Percentiles rank a stretch among this genome's conserved stretches.
Conservation (phyloP, 2,329 filamentous ascomycete genomes). For the Chrysoporthe cubensis region DNA sequence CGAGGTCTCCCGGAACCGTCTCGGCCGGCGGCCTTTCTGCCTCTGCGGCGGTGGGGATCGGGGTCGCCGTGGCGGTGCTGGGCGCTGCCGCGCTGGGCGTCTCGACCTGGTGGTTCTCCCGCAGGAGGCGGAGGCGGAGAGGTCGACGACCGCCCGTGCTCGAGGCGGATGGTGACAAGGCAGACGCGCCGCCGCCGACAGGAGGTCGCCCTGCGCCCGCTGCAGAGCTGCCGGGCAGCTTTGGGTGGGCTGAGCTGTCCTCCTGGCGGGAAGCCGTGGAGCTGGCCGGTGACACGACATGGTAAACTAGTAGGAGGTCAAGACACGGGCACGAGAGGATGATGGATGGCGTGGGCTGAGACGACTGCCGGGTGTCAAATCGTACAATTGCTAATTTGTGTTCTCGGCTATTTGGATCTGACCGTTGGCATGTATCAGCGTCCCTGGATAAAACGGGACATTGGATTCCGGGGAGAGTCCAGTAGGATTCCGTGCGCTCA, state of each 20-base stretch:
- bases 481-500: too few relatives aligned
- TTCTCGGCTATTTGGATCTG: too few relatives aligned
- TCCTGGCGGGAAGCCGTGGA: not conserved
- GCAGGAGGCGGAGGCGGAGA: slow-evolving; percentile 5
- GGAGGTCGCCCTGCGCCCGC: too few relatives aligned
- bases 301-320: not conserved
- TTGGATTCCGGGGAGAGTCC: too few relatives aligned
- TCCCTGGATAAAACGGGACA: too few relatives aligned
- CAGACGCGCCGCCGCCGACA: not conserved
- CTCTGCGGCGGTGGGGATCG: slow-evolving; percentile 15
- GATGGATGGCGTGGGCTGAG: too few relatives aligned
- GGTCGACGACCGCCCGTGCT: not conserved
- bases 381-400: too few relatives aligned
- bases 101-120: not conserved
- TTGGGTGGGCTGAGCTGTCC: not conserved
- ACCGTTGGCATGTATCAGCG: too few relatives aligned
- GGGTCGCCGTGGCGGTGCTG: not conserved
- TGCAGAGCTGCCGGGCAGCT: not conserved
- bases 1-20: not conserved
- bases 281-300: not conserved
- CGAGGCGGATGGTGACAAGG: not conserved
- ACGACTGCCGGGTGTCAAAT: too few relatives aligned
- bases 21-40: slow-evolving; percentile 1
- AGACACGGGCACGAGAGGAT: not conserved
- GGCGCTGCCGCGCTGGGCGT: not conserved